These are phyloP conservation scores for Croton laevigatus DNA, from an alignment of 441 rosid species.

Conservation along the genomic window DNA sequence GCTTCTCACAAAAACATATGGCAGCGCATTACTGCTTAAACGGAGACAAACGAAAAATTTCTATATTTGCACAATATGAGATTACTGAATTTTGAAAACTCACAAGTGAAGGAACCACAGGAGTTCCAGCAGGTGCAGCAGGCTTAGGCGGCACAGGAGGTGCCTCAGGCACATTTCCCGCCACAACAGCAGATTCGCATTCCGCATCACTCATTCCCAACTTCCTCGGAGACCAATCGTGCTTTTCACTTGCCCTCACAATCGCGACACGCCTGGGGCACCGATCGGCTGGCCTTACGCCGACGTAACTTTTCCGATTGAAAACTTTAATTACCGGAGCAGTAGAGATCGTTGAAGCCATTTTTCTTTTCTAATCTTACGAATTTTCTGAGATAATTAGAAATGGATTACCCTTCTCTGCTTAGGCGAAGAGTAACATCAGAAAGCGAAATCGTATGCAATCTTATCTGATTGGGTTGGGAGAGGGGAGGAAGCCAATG, in stretches of 20 bases:
- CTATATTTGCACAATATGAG: neutral
- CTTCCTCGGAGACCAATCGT: conserved; percentile 48
- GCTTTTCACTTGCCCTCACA: conserved; percentile 50
- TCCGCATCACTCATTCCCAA: conserved; percentile 69
- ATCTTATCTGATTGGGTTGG: conserved; percentile 12
- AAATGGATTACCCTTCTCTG: neutral
- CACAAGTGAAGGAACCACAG: conserved; percentile 63
- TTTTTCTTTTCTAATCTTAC: neutral
- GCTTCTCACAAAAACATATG: too few species aligned
- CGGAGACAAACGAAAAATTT: too few species aligned
- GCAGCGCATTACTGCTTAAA: too few species aligned
- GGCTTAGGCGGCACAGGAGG: conserved; percentile 85
- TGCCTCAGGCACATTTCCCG: conserved; percentile 76
- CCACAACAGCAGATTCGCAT: conserved; percentile 84
- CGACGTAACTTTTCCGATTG: conserved; percentile 20
- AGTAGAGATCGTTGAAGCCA: conserved; percentile 25
- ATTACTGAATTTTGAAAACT: conserved; percentile 24
- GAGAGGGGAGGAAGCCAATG: conserved; percentile 1
- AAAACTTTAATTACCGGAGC: conserved; percentile 22
- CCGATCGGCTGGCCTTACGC: conserved; percentile 18
- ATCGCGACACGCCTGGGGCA: conserved; percentile 31
- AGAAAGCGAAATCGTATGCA: neutral
- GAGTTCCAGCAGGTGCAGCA: conserved; percentile 80
- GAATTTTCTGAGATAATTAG: neutral
- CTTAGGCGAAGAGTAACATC: too few species aligned